Conservation (phyloP, 1,139 yeast species). For the Taiozyma sp. region DNA sequence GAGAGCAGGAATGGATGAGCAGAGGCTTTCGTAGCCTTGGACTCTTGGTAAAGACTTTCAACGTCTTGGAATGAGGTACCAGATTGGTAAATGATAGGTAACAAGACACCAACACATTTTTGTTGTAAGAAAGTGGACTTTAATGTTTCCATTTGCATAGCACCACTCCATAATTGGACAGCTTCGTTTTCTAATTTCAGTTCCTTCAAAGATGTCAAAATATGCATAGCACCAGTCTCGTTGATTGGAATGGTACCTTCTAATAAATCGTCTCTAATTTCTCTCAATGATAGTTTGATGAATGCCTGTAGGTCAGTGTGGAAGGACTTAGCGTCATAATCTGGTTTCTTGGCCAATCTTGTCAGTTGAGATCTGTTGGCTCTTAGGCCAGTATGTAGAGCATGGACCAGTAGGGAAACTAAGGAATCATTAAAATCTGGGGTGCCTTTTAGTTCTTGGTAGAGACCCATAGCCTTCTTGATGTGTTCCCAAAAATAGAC, state of each 20-base stretch:
- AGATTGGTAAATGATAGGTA: constrained; percentile 62
- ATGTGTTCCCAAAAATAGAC: constrained; percentile 38
- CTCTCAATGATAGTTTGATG: constrained; percentile 41
- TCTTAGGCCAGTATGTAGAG: constrained; percentile 45
- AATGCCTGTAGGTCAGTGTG: constrained; percentile 43
- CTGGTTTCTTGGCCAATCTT: constrained; percentile 48
- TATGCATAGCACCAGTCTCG: constrained; percentile 51
- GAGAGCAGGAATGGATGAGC: constrained; percentile 48
- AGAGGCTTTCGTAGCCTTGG: constrained; percentile 26
- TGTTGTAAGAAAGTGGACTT: constrained; percentile 37
- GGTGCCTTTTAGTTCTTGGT: constrained; percentile 37
- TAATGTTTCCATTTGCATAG: constrained; percentile 29
- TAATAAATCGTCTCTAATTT: constrained; percentile 45
- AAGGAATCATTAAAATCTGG: constrained; percentile 41
- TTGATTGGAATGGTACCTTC: constrained; percentile 37
- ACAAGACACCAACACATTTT: constrained; percentile 63
- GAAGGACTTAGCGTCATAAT: constrained; percentile 48
- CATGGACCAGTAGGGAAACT: constrained; percentile 40
- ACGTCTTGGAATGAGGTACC: constrained; percentile 63
- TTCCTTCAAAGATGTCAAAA: constrained; percentile 55
- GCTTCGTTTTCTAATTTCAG: constrained; percentile 48
- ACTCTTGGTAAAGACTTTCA: constrained; percentile 39
- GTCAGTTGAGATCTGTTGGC: constrained; percentile 45
- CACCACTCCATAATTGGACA: constrained; percentile 46
- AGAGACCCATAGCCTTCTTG: constrained; percentile 41